Percentiles rank a stretch among this genome's conserved stretches.
Evolutionary conservation across 1,284 basidiomycete species (phyloP).

Genomic region (Malassezia cuniculi): DNA sequence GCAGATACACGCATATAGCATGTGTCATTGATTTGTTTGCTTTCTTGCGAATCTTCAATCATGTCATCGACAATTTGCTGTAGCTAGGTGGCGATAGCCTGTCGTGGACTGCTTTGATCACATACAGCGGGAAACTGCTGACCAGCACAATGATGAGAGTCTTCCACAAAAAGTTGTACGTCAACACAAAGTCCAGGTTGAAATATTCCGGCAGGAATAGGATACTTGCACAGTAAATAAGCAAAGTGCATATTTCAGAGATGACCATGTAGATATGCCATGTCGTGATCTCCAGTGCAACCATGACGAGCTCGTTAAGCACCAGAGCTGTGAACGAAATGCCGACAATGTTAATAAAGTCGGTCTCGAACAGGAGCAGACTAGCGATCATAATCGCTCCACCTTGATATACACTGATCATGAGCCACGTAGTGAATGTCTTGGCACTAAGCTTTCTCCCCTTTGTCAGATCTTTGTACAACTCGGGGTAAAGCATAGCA

Average conservation of each 20-base stretch:
- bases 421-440: constrained; percentile 95
- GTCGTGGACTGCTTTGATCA: constrained; percentile 74
- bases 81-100: constrained; percentile 84
- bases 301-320: constrained; percentile 97
- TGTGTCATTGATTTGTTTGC: not conserved
- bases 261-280: constrained; percentile 97
- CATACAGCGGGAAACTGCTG: constrained; percentile 72
- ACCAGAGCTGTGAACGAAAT: constrained; percentile 95
- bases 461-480: constrained; percentile 84
- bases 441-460: constrained; percentile 67
- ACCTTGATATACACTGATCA: constrained; percentile 96
- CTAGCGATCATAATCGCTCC: constrained; percentile 98
- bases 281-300: constrained; percentile 88
- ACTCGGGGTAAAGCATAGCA: constrained; percentile 85
- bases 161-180: constrained; percentile 81
- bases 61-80: constrained; percentile 55
- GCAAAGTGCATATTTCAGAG: constrained; percentile 73
- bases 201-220: constrained; percentile 92
- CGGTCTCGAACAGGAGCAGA: constrained; percentile 86
- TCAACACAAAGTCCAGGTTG: constrained; percentile 82
- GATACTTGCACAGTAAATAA: constrained; percentile 82
- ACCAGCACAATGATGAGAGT: constrained; percentile 74
- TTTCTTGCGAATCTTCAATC: not conserved
- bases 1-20: not conserved
- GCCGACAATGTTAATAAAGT: constrained; percentile 93